Evolutionary conservation across 129 eudicot species (phyloP).

Genomic region (Tanacetum coccineum): DNA sequence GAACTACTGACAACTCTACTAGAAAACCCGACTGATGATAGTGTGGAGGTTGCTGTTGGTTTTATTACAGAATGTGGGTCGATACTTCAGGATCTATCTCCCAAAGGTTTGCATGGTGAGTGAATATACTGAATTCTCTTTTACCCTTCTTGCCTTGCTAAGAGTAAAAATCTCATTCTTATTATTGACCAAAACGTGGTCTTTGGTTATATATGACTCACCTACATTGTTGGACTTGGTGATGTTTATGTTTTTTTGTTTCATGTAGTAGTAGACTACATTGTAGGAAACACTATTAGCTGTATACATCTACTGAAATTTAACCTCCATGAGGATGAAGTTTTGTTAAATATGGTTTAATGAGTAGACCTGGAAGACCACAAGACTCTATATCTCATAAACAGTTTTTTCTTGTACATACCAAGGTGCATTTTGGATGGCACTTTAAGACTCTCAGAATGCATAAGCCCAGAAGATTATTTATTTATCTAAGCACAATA

Average conservation of each 20-base stretch:
- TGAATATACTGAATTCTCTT: neutral
- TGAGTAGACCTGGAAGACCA: too few species aligned
- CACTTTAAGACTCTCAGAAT: neutral
- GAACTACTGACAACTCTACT: constrained; percentile 74
- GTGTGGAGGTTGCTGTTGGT: constrained; percentile 97
- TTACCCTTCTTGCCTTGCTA: neutral
- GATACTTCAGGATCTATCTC: constrained; percentile 84
- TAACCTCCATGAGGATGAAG: neutral
- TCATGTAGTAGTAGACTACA: neutral
- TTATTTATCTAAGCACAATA: too few species aligned
- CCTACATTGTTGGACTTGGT: constrained; percentile 7
- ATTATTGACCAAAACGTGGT: constrained; percentile 9
- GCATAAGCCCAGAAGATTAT: too few species aligned
- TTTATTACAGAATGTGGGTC: constrained; percentile 94
- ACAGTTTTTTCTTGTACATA: too few species aligned
- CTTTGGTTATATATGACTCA: constrained; percentile 3
- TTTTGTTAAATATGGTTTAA: neutral
- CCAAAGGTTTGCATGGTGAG: constrained; percentile 89
- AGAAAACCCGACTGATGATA: constrained; percentile 90
- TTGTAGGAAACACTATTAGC: too few species aligned
- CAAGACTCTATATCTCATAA: too few species aligned
- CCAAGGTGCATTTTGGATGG: too few species aligned
- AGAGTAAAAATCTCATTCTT: neutral
- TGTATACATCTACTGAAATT: neutral
- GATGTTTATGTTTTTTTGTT: neutral